Percentiles rank a stretch among this genome's conserved stretches.
These are phyloP conservation scores for Lavandula angustifolia DNA, from an alignment of 257 asterid genomes.

Conservation along the genomic window DNA sequence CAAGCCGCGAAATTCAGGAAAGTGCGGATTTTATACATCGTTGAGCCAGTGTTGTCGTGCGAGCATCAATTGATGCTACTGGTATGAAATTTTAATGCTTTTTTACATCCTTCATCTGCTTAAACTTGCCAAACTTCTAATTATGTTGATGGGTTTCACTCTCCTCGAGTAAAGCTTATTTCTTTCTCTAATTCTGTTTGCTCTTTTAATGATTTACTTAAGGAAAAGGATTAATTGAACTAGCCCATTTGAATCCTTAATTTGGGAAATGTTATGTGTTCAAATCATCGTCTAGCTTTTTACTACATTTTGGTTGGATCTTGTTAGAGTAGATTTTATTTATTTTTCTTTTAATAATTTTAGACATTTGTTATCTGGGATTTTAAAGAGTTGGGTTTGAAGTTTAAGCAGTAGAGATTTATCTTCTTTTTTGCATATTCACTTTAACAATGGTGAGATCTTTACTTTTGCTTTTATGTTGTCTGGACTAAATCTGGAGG, in stretches of 20 bases:
- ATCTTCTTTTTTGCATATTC: background rate
- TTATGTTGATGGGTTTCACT: constrained; percentile 23
- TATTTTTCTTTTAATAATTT: background rate
- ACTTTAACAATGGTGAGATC: constrained; percentile 7
- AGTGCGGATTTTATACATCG: constrained; percentile 28
- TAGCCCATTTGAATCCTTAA: constrained; percentile 10
- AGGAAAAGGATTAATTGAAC: background rate
- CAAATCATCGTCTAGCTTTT: background rate
- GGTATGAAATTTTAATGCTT: constrained; percentile 36
- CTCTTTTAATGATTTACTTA: background rate
- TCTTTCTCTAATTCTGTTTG: constrained; percentile 1
- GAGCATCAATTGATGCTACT: constrained; percentile 33
- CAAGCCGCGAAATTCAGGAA: constrained; percentile 25
- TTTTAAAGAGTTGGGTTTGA: background rate
- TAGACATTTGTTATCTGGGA: constrained; percentile 1
- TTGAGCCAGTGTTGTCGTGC: constrained; percentile 26
- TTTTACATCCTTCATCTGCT: constrained; percentile 8
- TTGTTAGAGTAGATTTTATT: background rate
- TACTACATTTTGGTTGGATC: background rate
- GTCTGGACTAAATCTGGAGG: too few species aligned
- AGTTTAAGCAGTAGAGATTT: background rate
- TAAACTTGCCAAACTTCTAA: background rate
- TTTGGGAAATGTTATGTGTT: background rate
- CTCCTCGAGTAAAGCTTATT: background rate
- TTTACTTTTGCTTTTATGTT: constrained; percentile 5